phyloP scores from a whole-genome alignment of 768 basidiomycete species.

The Crucibulum laeve region DNA sequence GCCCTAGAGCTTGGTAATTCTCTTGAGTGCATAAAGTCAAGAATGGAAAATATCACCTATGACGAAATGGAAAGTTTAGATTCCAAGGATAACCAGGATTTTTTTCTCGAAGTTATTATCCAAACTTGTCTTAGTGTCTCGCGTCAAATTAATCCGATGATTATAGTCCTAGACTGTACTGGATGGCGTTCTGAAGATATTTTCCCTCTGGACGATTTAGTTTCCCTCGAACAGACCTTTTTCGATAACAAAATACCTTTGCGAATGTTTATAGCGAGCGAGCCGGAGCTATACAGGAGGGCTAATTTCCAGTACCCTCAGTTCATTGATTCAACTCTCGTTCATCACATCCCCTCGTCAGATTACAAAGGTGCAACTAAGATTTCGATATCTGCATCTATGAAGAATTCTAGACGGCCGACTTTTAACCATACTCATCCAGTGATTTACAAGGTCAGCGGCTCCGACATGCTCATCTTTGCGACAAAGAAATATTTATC shows the following conservation, averaged over 20 bases:
- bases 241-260: slow-evolving; percentile 10
- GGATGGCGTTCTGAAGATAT: slow-evolving; percentile 9
- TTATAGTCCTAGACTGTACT: slow-evolving; percentile 11
- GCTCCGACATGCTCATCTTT: no score
- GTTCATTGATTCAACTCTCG: slow-evolving; percentile 8
- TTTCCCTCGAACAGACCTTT: slow-evolving; percentile 13
- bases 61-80: neutral
- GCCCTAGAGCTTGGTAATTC: neutral
- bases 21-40: neutral
- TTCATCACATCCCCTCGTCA: neutral
- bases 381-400: no score
- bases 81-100: neutral
- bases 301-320: slow-evolving; percentile 9
- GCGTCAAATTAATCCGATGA: slow-evolving; percentile 8
- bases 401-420: no score
- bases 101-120: neutral
- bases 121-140: slow-evolving; percentile 10
- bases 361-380: no score
- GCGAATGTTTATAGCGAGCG: slow-evolving; percentile 11
- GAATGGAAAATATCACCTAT: neutral
- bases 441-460: no score
- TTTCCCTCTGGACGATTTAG: slow-evolving; percentile 7
- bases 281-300: slow-evolving; percentile 11
- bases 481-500: no score
- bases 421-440: no score